Evolutionary conservation across 306 rosid species (phyloP).

Genomic region (Acacia acuminata): DNA sequence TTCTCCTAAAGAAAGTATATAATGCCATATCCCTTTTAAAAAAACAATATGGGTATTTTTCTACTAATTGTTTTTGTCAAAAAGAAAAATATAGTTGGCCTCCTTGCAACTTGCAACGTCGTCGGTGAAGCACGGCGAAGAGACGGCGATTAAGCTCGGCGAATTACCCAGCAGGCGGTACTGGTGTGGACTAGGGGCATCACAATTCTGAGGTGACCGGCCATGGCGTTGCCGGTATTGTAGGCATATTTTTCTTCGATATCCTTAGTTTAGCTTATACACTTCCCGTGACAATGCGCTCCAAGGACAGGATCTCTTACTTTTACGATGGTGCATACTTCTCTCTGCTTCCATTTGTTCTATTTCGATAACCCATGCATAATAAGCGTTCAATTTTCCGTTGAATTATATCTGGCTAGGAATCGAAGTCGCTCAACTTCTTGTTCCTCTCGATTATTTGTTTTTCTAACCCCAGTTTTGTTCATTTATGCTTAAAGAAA

Average conservation of each 20-base stretch:
- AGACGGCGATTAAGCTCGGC: background rate
- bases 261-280: background rate
- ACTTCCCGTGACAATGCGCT: slow-evolving; percentile 47
- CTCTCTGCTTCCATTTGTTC: background rate
- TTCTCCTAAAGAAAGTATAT: no score
- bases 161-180: background rate
- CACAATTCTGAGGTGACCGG: background rate
- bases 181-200: background rate
- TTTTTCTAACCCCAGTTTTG: background rate
- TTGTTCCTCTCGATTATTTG: background rate
- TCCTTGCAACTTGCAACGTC: background rate
- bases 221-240: slow-evolving; percentile 28
- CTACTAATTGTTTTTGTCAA: background rate
- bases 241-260: slow-evolving; percentile 2
- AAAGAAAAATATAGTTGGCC: background rate
- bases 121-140: background rate
- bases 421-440: background rate
- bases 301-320: slow-evolving; percentile 91
- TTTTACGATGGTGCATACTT: slow-evolving; percentile 76
- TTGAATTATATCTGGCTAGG: background rate
- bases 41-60: no score
- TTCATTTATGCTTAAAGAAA: slow-evolving; percentile 12
- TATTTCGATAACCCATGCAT: background rate
- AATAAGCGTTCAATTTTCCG: background rate
- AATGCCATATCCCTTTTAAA: no score